These are phyloP conservation scores for Leccinum subgranulosum DNA, from an alignment of 768 basidiomycete species.

Conservation along the genomic window DNA sequence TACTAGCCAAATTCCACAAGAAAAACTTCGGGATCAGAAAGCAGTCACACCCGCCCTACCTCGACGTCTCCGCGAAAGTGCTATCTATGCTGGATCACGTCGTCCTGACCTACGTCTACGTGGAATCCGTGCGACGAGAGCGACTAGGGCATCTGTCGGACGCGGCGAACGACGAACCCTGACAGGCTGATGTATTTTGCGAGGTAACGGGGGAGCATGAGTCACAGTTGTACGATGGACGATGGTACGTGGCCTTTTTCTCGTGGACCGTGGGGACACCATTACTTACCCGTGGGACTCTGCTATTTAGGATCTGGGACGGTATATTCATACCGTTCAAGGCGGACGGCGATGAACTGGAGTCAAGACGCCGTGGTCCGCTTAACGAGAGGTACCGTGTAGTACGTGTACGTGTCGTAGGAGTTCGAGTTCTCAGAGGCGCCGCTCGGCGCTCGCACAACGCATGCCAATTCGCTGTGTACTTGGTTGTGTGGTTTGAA, in stretches of 20 bases:
- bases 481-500: neutral
- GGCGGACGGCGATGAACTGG: neutral
- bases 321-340: neutral
- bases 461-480: neutral
- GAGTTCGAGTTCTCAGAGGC: neutral
- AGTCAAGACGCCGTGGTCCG: neutral
- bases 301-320: neutral
- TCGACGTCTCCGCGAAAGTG: constrained; percentile 20
- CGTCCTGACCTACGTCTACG: constrained; percentile 26
- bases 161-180: neutral
- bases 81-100: constrained; percentile 26
- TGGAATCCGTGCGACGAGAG: constrained; percentile 25
- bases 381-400: neutral
- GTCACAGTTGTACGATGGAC: neutral
- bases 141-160: constrained; percentile 14
- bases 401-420: neutral
- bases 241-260: neutral
- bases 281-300: neutral
- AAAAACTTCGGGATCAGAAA: constrained; percentile 24
- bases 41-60: constrained; percentile 23
- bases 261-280: neutral
- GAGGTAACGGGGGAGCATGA: neutral
- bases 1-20: constrained; percentile 21
- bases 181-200: neutral
- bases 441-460: neutral